Evolutionary conservation across 2,329 filamentous ascomycete species (phyloP).

Genomic region (Delphinella strobiligena): DNA sequence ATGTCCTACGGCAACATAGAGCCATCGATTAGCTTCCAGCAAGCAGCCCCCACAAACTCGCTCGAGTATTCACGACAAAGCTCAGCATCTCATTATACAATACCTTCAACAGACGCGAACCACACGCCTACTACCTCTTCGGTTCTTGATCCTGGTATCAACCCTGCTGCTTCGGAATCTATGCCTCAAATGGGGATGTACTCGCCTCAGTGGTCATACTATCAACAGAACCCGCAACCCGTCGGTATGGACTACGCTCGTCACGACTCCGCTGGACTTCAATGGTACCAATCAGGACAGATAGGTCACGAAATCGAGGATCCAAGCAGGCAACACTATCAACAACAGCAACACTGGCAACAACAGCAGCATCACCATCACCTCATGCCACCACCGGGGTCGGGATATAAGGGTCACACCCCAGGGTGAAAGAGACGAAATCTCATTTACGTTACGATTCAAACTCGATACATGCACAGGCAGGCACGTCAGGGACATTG

Average conservation of each 20-base stretch:
- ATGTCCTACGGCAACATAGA: constrained; percentile 12
- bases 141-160: constrained; percentile 1
- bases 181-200: constrained; percentile 7
- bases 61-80: constrained; percentile 4
- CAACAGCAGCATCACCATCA: constrained; percentile 6
- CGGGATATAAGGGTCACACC: neutral
- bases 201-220: constrained; percentile 6
- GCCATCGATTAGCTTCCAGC: constrained; percentile 1
- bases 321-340: constrained; percentile 4
- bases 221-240: neutral
- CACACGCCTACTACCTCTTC: constrained; percentile 1
- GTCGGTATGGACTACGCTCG: constrained; percentile 5
- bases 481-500: neutral
- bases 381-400: constrained; percentile 2
- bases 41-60: neutral
- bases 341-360: constrained; percentile 2
- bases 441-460: no score
- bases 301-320: constrained; percentile 2
- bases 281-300: constrained; percentile 7
- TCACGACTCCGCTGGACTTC: constrained; percentile 5
- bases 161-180: constrained; percentile 2
- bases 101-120: constrained; percentile 1
- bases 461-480: no score
- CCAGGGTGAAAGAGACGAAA: neutral
- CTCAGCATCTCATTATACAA: constrained; percentile 3